Evolutionary conservation across 768 basidiomycete species (phyloP).

Genomic region (Lactarius tabidus): DNA sequence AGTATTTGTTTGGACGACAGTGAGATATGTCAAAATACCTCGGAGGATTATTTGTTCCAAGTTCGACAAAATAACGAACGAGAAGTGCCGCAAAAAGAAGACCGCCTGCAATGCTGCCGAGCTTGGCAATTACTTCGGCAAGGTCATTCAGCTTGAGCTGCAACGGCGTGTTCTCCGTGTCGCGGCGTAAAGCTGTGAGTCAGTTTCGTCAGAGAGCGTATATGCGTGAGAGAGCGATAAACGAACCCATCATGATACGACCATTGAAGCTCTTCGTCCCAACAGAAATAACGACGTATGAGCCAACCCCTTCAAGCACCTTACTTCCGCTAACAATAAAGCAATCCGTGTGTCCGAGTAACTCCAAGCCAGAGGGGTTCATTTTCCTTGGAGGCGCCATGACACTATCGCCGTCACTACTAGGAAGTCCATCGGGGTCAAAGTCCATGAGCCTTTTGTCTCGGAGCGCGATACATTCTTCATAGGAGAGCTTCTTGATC

Average conservation of each 20-base stretch:
- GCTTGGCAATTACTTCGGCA: conserved; percentile 94
- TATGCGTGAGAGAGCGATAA: conserved; percentile 4
- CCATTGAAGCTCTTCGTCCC: conserved; percentile 94
- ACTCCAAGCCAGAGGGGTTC: conserved; percentile 28
- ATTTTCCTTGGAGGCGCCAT: conserved; percentile 26
- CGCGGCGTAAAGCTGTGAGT: conserved; percentile 71
- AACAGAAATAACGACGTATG: conserved; percentile 89
- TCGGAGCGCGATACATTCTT: conserved; percentile 59
- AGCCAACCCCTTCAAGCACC: conserved; percentile 91
- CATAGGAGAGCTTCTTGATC: conserved; percentile 81
- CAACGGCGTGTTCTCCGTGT: conserved; percentile 85
- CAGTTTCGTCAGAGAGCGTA: neutral
- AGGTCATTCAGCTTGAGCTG: conserved; percentile 90
- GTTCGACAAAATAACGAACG: conserved; percentile 93
- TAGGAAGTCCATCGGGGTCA: conserved; percentile 4
- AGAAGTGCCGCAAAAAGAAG: conserved; percentile 79
- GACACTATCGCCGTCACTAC: conserved; percentile 26
- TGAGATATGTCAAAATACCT: conserved; percentile 38
- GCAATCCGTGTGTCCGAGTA: conserved; percentile 70
- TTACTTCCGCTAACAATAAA: conserved; percentile 90
- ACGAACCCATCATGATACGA: conserved; percentile 93
- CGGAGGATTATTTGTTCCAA: conserved; percentile 55
- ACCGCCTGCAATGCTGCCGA: conserved; percentile 78
- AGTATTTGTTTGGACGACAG: neutral
- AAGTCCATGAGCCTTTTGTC: conserved; percentile 28